phyloP scores from a whole-genome alignment of 305 asterid species.

The Fraxinus latifolia region DNA sequence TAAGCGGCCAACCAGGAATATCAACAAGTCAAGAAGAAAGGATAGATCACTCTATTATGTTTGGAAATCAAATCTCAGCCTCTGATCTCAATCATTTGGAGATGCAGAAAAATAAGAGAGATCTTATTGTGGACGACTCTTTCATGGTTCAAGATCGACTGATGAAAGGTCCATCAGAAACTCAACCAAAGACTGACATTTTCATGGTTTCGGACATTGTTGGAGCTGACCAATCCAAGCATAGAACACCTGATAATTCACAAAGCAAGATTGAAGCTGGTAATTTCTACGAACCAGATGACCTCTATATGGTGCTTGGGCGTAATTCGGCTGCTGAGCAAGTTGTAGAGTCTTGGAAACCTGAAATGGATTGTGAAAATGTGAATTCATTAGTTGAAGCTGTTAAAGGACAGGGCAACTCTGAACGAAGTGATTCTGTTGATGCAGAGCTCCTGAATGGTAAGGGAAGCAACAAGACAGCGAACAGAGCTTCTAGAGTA shows the following conservation, averaged over 20 bases:
- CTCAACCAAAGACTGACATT: conserved; percentile 45
- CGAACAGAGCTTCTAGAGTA: conserved; percentile 28
- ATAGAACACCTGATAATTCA: conserved; percentile 19
- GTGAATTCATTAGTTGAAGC: conserved; percentile 41
- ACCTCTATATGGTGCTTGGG: conserved; percentile 61
- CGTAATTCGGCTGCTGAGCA: conserved; percentile 42
- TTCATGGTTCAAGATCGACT: conserved; percentile 57
- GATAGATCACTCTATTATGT: conserved; percentile 26
- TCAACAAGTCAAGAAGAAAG: conserved; percentile 25
- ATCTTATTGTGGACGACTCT: conserved; percentile 55
- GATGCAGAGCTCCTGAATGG: conserved; percentile 30
- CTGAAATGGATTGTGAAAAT: conserved; percentile 48
- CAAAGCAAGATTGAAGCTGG: conserved; percentile 30
- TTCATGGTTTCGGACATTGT: conserved; percentile 51
- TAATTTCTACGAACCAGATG: conserved; percentile 60
- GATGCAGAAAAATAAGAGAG: conserved; percentile 36
- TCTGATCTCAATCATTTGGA: conserved; percentile 24
- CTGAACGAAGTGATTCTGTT: conserved; percentile 22
- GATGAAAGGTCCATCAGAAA: conserved; percentile 25
- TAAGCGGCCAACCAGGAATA: conserved; percentile 27
- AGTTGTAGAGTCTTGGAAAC: conserved; percentile 39
- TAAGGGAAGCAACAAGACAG: conserved; percentile 28
- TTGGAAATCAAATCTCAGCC: conserved; percentile 36
- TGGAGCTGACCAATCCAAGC: conserved; percentile 31
- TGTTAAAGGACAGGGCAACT: conserved; percentile 23